Conservation (phyloP, 2,329 filamentous ascomycete genomes). For the Pseudogymnoascus sp. region DNA sequence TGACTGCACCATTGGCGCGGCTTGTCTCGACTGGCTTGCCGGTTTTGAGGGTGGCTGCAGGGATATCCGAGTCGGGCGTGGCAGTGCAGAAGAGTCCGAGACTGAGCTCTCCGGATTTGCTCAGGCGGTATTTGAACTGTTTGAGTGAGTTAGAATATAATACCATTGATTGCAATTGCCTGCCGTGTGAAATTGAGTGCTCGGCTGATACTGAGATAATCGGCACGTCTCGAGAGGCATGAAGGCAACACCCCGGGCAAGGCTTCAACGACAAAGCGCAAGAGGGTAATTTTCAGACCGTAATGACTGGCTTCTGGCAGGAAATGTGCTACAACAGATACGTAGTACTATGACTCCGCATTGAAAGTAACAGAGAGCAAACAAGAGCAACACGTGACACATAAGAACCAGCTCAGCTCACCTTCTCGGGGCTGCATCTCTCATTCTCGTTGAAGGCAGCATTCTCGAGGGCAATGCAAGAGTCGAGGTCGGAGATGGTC, state of each 20-base stretch:
- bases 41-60: conserved; percentile 44
- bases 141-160: neutral
- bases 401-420: conserved; percentile 24
- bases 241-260: neutral
- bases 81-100: conserved; percentile 72
- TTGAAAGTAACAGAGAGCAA: neutral
- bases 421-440: conserved; percentile 47
- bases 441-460: conserved; percentile 45
- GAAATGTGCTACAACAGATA: neutral
- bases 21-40: conserved; percentile 53
- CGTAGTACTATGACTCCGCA: neutral
- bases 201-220: neutral
- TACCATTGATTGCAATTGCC: neutral
- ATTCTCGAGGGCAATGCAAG: conserved; percentile 47
- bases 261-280: neutral
- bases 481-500: conserved; percentile 56
- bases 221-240: neutral
- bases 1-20: conserved; percentile 45
- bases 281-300: neutral
- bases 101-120: conserved; percentile 65
- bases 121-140: conserved; percentile 70
- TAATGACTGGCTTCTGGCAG: neutral
- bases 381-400: neutral
- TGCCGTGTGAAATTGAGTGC: neutral
- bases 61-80: conserved; percentile 39